phyloP scores from a whole-genome alignment of 805 yeast genomes.

The Saturnispora halmiae region DNA sequence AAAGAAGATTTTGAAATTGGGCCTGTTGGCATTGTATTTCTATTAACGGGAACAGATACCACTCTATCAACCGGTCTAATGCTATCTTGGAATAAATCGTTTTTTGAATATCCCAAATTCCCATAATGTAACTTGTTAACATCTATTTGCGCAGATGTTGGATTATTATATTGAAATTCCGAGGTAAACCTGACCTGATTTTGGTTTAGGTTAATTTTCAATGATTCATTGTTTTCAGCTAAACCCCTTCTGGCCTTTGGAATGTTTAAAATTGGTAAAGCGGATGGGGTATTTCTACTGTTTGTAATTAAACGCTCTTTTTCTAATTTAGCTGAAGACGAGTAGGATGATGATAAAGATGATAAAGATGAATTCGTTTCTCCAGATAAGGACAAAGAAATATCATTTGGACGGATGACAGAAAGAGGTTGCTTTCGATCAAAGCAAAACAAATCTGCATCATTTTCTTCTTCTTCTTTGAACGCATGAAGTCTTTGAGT shows the following conservation, averaged over 20 bases:
- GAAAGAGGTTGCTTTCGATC: too few species aligned
- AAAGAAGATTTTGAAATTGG: not conserved
- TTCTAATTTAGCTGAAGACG: too few species aligned
- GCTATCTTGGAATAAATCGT: slow-evolving; percentile 1
- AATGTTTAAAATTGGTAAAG: slow-evolving; percentile 1
- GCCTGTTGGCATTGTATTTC: slow-evolving; percentile 8
- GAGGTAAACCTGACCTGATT: slow-evolving; percentile 13
- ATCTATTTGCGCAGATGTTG: slow-evolving; percentile 1
- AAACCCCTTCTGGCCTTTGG: slow-evolving; percentile 6
- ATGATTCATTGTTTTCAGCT: slow-evolving; percentile 4
- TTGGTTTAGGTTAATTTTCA: not conserved
- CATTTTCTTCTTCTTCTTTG: slow-evolving; percentile 6
- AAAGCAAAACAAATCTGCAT: too few species aligned
- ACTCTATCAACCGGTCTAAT: slow-evolving; percentile 25
- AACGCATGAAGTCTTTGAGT: not conserved
- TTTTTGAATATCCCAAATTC: too few species aligned
- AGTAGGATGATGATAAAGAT: not conserved
- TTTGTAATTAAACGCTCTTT: too few species aligned
- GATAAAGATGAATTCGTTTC: not conserved
- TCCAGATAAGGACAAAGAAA: too few species aligned
- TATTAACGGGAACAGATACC: slow-evolving; percentile 23
- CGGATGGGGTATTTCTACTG: not conserved
- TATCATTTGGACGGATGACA: too few species aligned
- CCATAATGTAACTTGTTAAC: not conserved
- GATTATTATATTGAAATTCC: slow-evolving; percentile 13